These are phyloP conservation scores for Combretum micranthum DNA, from an alignment of 345 rosid species.

Conservation along the genomic window DNA sequence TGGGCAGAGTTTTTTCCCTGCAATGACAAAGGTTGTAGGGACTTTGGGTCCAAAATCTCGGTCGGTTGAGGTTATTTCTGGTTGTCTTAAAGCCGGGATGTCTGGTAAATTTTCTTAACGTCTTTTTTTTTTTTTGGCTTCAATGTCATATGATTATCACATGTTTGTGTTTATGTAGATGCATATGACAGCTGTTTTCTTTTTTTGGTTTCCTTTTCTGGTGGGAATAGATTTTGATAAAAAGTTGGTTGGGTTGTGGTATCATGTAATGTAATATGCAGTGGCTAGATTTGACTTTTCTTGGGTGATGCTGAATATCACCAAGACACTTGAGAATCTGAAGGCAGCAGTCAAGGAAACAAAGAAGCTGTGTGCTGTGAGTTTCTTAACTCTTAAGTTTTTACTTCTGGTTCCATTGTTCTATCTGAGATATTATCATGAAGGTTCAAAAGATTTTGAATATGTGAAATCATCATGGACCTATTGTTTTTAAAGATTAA, in stretches of 20 bases:
- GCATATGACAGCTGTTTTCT: neutral
- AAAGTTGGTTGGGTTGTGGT: neutral
- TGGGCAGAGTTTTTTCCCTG: slow-evolving; percentile 83
- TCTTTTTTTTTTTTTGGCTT: neutral
- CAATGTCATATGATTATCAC: neutral
- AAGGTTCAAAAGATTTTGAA: no score
- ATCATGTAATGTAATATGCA: slow-evolving; percentile 10
- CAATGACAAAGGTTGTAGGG: slow-evolving; percentile 93
- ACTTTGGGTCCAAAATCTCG: slow-evolving; percentile 83
- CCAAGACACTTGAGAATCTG: slow-evolving; percentile 75
- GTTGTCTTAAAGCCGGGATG: slow-evolving; percentile 87
- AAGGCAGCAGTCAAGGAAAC: slow-evolving; percentile 68
- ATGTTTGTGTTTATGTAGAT: neutral
- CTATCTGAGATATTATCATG: neutral
- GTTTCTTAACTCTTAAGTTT: slow-evolving; percentile 6
- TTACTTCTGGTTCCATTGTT: neutral
- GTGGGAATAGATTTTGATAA: neutral
- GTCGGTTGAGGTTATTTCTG: slow-evolving; percentile 61
- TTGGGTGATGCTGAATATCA: slow-evolving; percentile 66
- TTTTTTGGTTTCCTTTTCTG: neutral
- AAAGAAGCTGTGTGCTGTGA: slow-evolving; percentile 88
- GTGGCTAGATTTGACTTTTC: slow-evolving; percentile 94
- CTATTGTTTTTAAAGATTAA: no score
- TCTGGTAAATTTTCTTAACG: slow-evolving; percentile 39
- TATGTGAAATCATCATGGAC: no score